Evolutionary conservation across 495 filamentous ascomycete species (phyloP).

Genomic region (Penicillium desertorum): DNA sequence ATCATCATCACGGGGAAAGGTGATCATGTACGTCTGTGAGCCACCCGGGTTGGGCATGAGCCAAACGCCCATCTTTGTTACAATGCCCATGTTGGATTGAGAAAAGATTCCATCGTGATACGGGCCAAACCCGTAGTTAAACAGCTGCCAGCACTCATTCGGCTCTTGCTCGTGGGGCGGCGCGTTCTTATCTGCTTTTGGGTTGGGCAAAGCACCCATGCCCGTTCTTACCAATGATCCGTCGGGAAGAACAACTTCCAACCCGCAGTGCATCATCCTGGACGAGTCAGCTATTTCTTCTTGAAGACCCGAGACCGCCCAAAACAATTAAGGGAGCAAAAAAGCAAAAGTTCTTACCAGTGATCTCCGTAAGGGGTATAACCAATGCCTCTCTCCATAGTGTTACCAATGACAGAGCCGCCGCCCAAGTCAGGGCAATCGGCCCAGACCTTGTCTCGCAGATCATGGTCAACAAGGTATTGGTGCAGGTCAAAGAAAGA

Average conservation of each 20-base stretch:
- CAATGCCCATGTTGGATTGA: slow-evolving; percentile 58
- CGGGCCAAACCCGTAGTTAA: slow-evolving; percentile 57
- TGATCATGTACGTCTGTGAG: slow-evolving; percentile 54
- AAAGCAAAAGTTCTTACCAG: too few relatives aligned
- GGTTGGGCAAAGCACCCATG: slow-evolving; percentile 49
- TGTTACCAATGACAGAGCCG: slow-evolving; percentile 57
- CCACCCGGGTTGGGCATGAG: slow-evolving; percentile 52
- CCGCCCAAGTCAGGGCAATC: slow-evolving; percentile 56
- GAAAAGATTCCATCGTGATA: slow-evolving; percentile 58
- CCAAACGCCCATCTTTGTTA: slow-evolving; percentile 60
- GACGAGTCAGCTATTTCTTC: too few relatives aligned
- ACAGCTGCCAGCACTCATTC: slow-evolving; percentile 42
- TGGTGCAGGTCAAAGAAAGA: slow-evolving; percentile 55
- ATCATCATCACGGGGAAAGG: slow-evolving; percentile 51
- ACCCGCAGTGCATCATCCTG: slow-evolving; percentile 50
- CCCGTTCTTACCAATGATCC: slow-evolving; percentile 57
- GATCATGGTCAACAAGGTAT: slow-evolving; percentile 43
- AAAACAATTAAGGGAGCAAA: too few relatives aligned
- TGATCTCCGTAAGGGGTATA: slow-evolving; percentile 50
- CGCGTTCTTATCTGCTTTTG: background rate
- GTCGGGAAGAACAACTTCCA: slow-evolving; percentile 57
- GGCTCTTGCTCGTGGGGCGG: background rate
- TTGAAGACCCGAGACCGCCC: too few relatives aligned
- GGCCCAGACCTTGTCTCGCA: slow-evolving; percentile 30
- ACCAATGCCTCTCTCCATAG: slow-evolving; percentile 56